A percentile compares a stretch with the other conserved stretches of the same genome.
Evolutionary conservation across 805 yeast species (phyloP).

Genomic region (Metschnikowia chrysomelidarum): DNA sequence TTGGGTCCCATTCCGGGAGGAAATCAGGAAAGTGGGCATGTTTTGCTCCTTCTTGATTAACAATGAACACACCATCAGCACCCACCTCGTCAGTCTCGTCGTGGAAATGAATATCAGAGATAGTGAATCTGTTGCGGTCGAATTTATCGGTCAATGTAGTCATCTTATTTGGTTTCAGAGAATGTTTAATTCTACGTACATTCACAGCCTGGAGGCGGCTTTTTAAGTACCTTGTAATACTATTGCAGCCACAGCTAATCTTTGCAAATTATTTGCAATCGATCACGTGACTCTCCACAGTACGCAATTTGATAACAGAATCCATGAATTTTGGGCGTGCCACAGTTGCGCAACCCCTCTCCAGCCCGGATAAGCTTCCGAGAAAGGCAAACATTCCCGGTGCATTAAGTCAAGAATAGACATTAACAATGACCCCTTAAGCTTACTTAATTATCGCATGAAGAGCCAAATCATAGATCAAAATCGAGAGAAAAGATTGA

Average conservation of each 20-base stretch:
- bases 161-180: conserved; percentile 1
- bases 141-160: conserved; percentile 7
- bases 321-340: too few species aligned
- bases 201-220: neutral
- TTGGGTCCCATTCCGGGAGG: conserved; percentile 33
- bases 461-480: too few species aligned
- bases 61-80: conserved; percentile 28
- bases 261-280: conserved; percentile 9
- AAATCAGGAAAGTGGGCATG: conserved; percentile 25
- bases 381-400: too few species aligned
- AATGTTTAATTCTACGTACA: neutral
- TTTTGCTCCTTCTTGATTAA: conserved; percentile 28
- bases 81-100: conserved; percentile 29
- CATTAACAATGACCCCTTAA: too few species aligned
- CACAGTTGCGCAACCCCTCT: too few species aligned
- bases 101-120: conserved; percentile 17
- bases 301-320: too few species aligned
- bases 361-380: too few species aligned
- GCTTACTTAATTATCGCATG: too few species aligned
- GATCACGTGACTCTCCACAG: conserved; percentile 12
- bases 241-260: conserved; percentile 11
- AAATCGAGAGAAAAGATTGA: too few species aligned
- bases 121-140: conserved; percentile 7
- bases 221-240: neutral
- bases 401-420: too few species aligned